Conservation (phyloP, 805 yeast species). For the Myxozyma neglecta region DNA sequence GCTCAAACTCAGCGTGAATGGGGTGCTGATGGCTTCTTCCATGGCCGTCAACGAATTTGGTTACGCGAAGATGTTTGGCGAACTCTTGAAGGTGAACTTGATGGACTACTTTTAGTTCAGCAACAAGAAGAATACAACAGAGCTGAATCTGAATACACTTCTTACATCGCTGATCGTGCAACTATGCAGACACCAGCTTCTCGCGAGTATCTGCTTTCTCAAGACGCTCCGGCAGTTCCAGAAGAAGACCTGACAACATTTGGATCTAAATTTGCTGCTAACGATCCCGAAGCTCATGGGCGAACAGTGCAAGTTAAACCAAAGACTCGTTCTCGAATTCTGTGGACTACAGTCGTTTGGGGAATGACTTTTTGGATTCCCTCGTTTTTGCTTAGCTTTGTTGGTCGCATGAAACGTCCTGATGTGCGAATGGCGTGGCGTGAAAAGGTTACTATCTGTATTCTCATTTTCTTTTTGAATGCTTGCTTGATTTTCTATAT, state of each 20-base stretch:
- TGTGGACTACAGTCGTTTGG: conserved; percentile 46
- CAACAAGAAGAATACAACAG: conserved; percentile 13
- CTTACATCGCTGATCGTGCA: conserved; percentile 10
- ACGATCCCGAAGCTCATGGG: conserved; percentile 40
- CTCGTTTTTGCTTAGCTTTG: conserved; percentile 38
- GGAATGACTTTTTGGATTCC: conserved; percentile 47
- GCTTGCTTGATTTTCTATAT: conserved; percentile 45
- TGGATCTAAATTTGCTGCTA: conserved; percentile 30
- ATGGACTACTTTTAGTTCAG: conserved; percentile 24
- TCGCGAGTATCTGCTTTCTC: conserved; percentile 6
- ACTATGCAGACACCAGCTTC: conserved; percentile 9
- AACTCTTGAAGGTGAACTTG: conserved; percentile 39
- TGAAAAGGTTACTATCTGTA: conserved; percentile 44
- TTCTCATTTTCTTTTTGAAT: conserved; percentile 41
- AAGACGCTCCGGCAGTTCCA: background rate
- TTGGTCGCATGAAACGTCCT: conserved; percentile 44
- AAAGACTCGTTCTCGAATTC: conserved; percentile 38
- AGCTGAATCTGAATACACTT: background rate
- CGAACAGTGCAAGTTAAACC: conserved; percentile 38
- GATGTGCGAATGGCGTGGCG: conserved; percentile 49
- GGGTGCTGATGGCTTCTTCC: conserved; percentile 40
- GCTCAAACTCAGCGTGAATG: conserved; percentile 40
- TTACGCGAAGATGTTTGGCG: conserved; percentile 43
- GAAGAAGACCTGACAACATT: conserved; percentile 28
- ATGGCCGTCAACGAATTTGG: conserved; percentile 43